Conservation (phyloP, 129 eudicot species). For the Silybum marianum region DNA sequence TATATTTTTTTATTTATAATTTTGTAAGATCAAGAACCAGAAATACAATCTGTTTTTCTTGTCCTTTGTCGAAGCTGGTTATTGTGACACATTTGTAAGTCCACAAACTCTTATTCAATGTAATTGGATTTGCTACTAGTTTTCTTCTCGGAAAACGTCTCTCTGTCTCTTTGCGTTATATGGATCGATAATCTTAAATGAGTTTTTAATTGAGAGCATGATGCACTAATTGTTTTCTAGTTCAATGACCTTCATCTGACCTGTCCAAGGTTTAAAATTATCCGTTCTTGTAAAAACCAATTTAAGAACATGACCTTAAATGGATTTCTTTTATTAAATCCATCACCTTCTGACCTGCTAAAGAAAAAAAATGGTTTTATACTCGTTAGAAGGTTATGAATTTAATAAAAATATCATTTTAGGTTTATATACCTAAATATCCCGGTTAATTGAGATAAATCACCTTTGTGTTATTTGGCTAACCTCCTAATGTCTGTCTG, state of each 20-base stretch:
- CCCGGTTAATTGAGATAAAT: no score
- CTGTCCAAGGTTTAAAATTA: neutral
- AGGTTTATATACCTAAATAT: no score
- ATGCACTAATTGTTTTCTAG: neutral
- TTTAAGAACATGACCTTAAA: no score
- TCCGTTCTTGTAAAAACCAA: neutral
- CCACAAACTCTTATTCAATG: slow-evolving; percentile 17
- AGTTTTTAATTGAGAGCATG: neutral
- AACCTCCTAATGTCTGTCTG: neutral
- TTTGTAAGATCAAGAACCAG: slow-evolving; percentile 25
- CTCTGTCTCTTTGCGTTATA: neutral
- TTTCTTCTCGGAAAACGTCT: no score
- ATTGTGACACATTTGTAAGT: slow-evolving; percentile 23
- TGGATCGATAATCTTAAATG: neutral
- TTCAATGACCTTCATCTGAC: neutral
- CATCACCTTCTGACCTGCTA: no score
- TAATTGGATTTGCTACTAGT: slow-evolving; percentile 6
- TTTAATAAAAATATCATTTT: no score
- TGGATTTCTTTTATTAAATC: no score
- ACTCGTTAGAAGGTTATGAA: neutral
- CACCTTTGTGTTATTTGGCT: neutral
- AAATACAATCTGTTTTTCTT: neutral
- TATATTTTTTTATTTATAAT: slow-evolving; percentile 25
- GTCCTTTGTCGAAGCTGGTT: slow-evolving; percentile 20
- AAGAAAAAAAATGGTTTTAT: no score